Base-by-base conservation (phyloP, 2,329 filamentous ascomycete species). In the Curvularia hawaiiensis region DNA sequence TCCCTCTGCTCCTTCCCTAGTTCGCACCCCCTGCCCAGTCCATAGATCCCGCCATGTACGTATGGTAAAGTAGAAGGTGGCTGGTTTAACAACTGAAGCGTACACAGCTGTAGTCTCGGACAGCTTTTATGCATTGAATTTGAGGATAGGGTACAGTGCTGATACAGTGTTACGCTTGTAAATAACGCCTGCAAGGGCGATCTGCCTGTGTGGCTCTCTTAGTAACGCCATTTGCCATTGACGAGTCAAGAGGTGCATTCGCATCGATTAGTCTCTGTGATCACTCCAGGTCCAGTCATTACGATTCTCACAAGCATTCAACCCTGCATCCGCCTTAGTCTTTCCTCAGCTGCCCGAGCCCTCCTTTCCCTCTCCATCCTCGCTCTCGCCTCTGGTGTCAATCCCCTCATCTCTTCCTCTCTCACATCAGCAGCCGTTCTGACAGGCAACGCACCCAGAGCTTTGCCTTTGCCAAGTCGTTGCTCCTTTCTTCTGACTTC, bases 281-380 rank as follows among this genome's bases (percentile, higher is more conserved):
- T 28, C 9, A n/a, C 24, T 14, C 14, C 41, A 16, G 9, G 9
- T 28, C 26, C 26, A 44, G 12, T 16, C 18, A 47, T 24, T 18
- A 8, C 31, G 22, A 39, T 10, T 22, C 28, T 31, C 1, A 3
- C 38, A 18, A 26, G 14, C 24, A 24, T 22, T 56, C 50, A 56
- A 30, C 38, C 38, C 49, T 72, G 65, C 61, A 75, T 66, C 69
- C 84, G 83, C 77, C 84, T 87, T 58, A 97, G 83, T 71, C 94
- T 86, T 79, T 94, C 93, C 78, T 98, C 95, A 0, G 93, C 94
- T 9, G 95, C 95, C 68, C 94, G 86, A 4, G 95, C 95, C 70
- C 94, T 88, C 67, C 92, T 83, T 78, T 99, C 95, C 66, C 95
- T 83, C 75, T 98, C 95, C 52, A 98, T 77, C 73, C 85, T 87